Conservation (phyloP, 2,329 filamentous ascomycete species). For the Tolypocladium inflatum region DNA sequence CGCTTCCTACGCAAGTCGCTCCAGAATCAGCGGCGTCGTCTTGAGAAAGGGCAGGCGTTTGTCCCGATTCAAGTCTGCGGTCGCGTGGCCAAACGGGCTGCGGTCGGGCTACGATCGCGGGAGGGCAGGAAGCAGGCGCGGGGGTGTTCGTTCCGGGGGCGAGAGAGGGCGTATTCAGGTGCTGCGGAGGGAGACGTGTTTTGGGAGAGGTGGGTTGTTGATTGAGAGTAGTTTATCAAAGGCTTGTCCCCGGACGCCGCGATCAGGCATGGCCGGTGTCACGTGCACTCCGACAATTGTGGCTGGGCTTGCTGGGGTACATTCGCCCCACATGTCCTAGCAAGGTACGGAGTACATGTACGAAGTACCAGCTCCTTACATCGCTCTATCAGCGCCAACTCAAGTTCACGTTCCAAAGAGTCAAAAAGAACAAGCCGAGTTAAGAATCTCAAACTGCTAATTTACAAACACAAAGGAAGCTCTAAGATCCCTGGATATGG, state of each 20-base stretch:
- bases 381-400: background rate
- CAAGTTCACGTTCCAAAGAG: background rate
- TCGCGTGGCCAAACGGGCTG: background rate
- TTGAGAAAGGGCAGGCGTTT: background rate
- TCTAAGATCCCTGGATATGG: background rate
- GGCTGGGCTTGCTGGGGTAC: too few species aligned
- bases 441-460: background rate
- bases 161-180: background rate
- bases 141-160: background rate
- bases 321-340: background rate
- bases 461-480: background rate
- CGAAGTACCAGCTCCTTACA: background rate
- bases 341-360: background rate
- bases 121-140: background rate
- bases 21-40: background rate
- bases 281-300: background rate
- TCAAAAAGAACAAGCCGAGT: background rate
- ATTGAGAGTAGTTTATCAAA: background rate
- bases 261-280: background rate
- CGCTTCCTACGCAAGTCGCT: slow-evolving; percentile 3
- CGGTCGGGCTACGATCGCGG: background rate
- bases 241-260: background rate
- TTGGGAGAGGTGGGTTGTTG: background rate
- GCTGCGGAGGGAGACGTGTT: background rate
- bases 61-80: background rate